These are phyloP conservation scores for Saccharomycopsis guyanensis DNA, from an alignment of 805 yeast species.

Conservation along the genomic window DNA sequence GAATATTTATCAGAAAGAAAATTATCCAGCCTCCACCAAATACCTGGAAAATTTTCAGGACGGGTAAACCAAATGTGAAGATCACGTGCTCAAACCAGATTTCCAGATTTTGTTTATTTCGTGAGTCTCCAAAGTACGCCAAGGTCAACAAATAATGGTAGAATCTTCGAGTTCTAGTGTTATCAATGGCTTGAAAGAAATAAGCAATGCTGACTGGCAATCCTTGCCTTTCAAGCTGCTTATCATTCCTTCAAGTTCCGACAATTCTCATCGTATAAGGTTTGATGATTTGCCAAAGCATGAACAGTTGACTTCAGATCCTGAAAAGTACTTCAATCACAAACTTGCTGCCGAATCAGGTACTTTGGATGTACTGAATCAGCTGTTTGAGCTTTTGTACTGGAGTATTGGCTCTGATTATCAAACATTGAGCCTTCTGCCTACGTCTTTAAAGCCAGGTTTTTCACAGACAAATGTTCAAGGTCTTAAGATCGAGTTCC, in stretches of 20 bases:
- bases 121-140: too few species aligned
- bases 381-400: neutral
- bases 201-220: neutral
- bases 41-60: too few species aligned
- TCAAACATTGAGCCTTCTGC: constrained; percentile 1
- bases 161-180: too few species aligned
- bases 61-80: too few species aligned
- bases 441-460: neutral
- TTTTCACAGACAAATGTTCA: neutral
- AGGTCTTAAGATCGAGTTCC: constrained; percentile 28
- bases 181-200: neutral
- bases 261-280: neutral
- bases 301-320: constrained; percentile 5
- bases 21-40: too few species aligned
- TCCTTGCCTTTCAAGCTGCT: neutral
- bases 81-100: too few species aligned
- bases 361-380: neutral
- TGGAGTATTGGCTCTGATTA: constrained; percentile 3
- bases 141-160: too few species aligned
- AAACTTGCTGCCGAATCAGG: constrained; percentile 1
- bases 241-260: constrained; percentile 2
- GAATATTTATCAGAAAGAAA: too few species aligned
- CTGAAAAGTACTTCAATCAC: constrained; percentile 7
- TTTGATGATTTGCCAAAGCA: constrained; percentile 3
- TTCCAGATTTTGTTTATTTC: too few species aligned